Evolutionary conservation across 306 rosid genomes (phyloP), one percentile per base, ranked within the genome.

Genomic region (Acacia confusa): DNA sequence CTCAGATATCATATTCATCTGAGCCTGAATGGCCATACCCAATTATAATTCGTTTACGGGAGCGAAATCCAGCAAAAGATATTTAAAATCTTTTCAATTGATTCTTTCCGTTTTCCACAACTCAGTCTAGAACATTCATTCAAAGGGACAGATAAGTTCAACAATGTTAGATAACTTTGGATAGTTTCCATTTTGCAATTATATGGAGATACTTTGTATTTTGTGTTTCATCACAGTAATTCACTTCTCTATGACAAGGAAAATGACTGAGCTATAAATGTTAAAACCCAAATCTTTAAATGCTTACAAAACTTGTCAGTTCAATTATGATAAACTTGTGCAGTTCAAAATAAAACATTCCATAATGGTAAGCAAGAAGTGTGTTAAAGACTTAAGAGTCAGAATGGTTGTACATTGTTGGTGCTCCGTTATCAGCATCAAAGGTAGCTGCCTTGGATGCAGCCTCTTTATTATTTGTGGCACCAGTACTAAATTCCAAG

Each of bases 401-500:
- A 78, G 48, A 61, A 83, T 82, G 69, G 74, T 45, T 6, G 50
- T 92, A 94, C 95, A 94, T 88, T 81, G 98, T 92, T 80, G 97
- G 92, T 80, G 91, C 91, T 83, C 94, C 97, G 73, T 79, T 90
- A 71, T 90, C 89, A 61, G 95, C 94, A 77, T 82, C 82, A 30
- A 83, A 81, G 64, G 94, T 91, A 81, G 95, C 93, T 72, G 88
- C 89, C 87, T 87, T 92, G 57, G 97, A 93, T 36, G 88, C 93
- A 80, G 92, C 90, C 79, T 94, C 92, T 85, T 90, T 94, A 45
- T 88, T 55, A 76, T 83, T 88, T 83, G 91, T 17, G 27, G 91
- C 90, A 2, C 85, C 74, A 78, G 85, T 79, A 84, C 84, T 82
- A 81, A 89, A 84, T 58, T 25, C 1, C 34, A 58, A 10, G 11